Evolutionary conservation across 2,329 filamentous ascomycete species (phyloP).

Genomic region (Parastagonospora avenae): DNA sequence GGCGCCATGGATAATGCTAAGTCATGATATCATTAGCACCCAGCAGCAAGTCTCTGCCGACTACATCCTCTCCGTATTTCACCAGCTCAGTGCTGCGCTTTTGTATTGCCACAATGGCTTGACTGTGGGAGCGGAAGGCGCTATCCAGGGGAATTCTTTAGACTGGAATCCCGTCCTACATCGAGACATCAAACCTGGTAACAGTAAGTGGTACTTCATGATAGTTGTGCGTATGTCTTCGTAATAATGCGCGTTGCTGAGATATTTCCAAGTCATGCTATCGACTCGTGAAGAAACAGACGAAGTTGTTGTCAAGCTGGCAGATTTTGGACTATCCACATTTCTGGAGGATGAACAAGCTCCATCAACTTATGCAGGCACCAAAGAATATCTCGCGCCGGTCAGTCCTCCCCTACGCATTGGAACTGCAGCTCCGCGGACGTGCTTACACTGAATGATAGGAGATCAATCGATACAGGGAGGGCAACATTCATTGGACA

Average conservation of each 20-base stretch:
- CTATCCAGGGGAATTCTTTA: background rate
- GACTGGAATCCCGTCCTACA: background rate
- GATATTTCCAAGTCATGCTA: background rate
- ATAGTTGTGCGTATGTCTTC: background rate
- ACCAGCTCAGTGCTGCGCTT: background rate
- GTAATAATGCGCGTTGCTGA: background rate
- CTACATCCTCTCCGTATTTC: background rate
- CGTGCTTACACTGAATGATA: background rate
- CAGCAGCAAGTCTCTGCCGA: background rate
- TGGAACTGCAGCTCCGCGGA: background rate
- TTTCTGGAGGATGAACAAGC: background rate
- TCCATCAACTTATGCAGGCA: background rate
- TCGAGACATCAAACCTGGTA: background rate
- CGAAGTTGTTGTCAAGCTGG: background rate
- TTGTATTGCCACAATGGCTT: background rate
- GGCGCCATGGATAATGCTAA: background rate
- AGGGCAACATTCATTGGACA: background rate
- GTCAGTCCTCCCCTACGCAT: background rate
- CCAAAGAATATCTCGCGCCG: background rate
- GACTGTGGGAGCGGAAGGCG: background rate
- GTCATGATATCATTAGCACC: background rate
- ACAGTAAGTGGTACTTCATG: background rate
- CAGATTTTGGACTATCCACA: background rate
- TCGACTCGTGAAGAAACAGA: background rate
- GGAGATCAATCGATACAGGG: background rate